Evolutionary conservation across 176 grass and related monocot species (phyloP).

Genomic region (Carex scoparia): DNA sequence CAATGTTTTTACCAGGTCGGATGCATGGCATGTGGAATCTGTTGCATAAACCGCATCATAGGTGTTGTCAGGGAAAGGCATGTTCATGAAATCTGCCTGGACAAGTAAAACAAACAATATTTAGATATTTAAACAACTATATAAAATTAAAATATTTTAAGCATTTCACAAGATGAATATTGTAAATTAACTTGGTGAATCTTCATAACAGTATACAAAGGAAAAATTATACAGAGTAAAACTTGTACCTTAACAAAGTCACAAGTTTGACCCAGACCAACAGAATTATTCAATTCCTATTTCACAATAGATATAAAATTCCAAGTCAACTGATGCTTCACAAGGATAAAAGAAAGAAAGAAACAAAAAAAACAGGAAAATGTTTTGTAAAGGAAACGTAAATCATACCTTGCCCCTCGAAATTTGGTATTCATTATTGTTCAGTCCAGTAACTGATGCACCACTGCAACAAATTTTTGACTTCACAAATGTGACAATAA

Average conservation of each 20-base stretch:
- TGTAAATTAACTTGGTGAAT: background rate
- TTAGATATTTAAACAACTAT: background rate
- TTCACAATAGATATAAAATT: conserved; percentile 26
- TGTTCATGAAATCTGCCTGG: conserved; percentile 80
- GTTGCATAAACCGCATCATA: conserved; percentile 51
- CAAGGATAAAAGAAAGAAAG: background rate
- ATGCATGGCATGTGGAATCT: conserved; percentile 57
- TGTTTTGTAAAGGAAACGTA: background rate
- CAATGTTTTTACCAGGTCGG: conserved; percentile 32
- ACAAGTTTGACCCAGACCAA: conserved; percentile 65
- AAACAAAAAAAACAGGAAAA: background rate
- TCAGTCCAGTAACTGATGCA: conserved; percentile 88
- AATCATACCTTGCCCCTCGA: conserved; percentile 73
- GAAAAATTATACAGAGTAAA: background rate
- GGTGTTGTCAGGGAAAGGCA: conserved; percentile 49
- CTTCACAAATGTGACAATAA: background rate
- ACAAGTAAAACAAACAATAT: background rate
- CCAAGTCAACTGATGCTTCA: conserved; percentile 10
- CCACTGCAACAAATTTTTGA: conserved; percentile 45
- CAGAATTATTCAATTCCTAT: conserved; percentile 68
- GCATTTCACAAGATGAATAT: background rate
- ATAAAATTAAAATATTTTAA: background rate
- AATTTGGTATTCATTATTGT: conserved; percentile 96
- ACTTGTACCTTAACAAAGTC: conserved; percentile 77
- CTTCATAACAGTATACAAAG: background rate